Percentiles rank a stretch among this genome's conserved stretches.
These are phyloP conservation scores for Leccinum disarticulatum DNA, from an alignment of 768 basidiomycete genomes.

Conservation along the genomic window DNA sequence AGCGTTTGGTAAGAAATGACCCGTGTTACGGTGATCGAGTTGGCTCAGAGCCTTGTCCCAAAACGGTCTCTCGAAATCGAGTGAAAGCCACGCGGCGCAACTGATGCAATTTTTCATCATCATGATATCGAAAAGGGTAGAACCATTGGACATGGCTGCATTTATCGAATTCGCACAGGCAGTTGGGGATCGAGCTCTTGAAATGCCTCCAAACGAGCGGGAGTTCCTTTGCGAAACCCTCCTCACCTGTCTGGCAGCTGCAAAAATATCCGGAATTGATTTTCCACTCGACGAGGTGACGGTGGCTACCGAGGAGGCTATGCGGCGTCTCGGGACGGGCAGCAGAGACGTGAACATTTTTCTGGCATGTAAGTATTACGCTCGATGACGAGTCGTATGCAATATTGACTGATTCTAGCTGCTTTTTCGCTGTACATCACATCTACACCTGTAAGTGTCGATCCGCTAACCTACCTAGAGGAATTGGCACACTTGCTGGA, in stretches of 20 bases:
- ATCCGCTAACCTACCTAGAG: slow-evolving; percentile 45
- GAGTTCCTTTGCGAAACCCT: slow-evolving; percentile 36
- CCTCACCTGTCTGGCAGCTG: slow-evolving; percentile 36
- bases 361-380: slow-evolving; percentile 40
- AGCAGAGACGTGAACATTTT: slow-evolving; percentile 33
- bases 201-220: slow-evolving; percentile 1
- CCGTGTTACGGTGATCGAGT: neutral
- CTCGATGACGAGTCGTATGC: neutral
- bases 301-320: slow-evolving; percentile 27
- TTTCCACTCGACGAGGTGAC: slow-evolving; percentile 5
- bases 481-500: slow-evolving; percentile 48
- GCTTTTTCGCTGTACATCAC: slow-evolving; percentile 47
- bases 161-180: slow-evolving; percentile 14
- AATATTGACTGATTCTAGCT: slow-evolving; percentile 26
- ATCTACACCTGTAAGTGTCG: slow-evolving; percentile 25
- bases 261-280: slow-evolving; percentile 13
- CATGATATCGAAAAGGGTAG: slow-evolving; percentile 22
- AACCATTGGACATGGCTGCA: slow-evolving; percentile 2
- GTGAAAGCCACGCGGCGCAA: slow-evolving; percentile 13
- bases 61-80: slow-evolving; percentile 1
- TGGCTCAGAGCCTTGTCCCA: slow-evolving; percentile 16
- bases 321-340: slow-evolving; percentile 40
- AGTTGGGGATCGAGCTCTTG: slow-evolving; percentile 17
- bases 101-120: slow-evolving; percentile 29
- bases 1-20: neutral